A percentile compares a stretch with the other conserved stretches of the same genome.
Evolutionary conservation across 1,284 basidiomycete species (phyloP).

Genomic region (Hypsizygus ulmarius): DNA sequence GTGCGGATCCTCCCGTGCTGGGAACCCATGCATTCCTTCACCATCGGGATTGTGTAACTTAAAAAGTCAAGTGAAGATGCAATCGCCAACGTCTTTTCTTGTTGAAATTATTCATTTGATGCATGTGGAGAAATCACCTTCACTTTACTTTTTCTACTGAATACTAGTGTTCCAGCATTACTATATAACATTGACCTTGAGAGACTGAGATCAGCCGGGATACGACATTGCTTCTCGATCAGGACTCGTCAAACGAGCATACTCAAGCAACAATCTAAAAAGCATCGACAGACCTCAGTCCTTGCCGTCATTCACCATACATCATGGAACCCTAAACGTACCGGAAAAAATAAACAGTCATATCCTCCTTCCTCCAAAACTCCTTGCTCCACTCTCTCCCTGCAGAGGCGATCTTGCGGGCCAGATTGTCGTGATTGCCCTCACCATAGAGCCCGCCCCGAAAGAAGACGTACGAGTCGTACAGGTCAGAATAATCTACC

Average conservation of each 20-base stretch:
- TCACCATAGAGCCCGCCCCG: conserved; percentile 43
- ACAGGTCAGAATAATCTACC: conserved; percentile 50
- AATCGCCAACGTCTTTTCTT: too few relatives aligned
- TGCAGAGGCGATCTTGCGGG: conserved; percentile 49
- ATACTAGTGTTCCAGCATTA: too few relatives aligned
- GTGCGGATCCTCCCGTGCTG: too few relatives aligned
- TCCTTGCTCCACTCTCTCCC: conserved; percentile 56
- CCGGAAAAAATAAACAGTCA: conserved; percentile 66
- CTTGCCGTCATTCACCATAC: not conserved
- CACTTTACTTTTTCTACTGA: too few relatives aligned
- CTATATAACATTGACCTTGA: too few relatives aligned
- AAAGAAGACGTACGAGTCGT: conserved; percentile 60
- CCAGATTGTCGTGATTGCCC: conserved; percentile 51
- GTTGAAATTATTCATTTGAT: too few relatives aligned
- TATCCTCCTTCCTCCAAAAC: conserved; percentile 64
- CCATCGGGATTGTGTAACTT: too few relatives aligned
- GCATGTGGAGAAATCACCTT: too few relatives aligned
- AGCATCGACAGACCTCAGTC: not conserved
- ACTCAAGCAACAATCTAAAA: conserved; percentile 42
- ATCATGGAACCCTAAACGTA: too few relatives aligned
- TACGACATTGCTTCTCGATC: conserved; percentile 41
- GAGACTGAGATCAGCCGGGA: too few relatives aligned
- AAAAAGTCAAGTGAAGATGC: too few relatives aligned
- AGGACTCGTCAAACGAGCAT: conserved; percentile 45
- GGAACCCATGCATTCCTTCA: too few relatives aligned